A percentile compares a stretch with the other conserved stretches of the same genome.
phyloP scores from a whole-genome alignment of 169 alveolate genomes.

The Plasmodium blacklocki region DNA sequence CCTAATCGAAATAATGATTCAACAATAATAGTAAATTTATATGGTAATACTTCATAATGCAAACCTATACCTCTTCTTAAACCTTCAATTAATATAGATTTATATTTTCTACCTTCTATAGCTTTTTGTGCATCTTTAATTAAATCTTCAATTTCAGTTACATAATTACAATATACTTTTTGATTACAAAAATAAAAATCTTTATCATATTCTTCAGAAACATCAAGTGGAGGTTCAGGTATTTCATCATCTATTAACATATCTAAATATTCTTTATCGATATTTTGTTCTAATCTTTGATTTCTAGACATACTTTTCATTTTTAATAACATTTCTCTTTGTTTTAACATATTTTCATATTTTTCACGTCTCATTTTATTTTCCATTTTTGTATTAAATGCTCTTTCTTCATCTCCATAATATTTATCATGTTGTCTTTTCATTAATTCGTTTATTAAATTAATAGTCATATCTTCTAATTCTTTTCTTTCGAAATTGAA shows the following conservation, averaged over 20 bases:
- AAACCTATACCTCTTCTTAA: slow-evolving; percentile 93
- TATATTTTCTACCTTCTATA: slow-evolving; percentile 81
- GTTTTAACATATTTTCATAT: slow-evolving; percentile 85
- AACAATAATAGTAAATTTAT: slow-evolving; percentile 84
- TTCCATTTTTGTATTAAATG: slow-evolving; percentile 84
- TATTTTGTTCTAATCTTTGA: slow-evolving; percentile 90
- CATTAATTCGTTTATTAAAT: slow-evolving; percentile 82
- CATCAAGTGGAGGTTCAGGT: slow-evolving; percentile 89
- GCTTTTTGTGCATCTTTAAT: slow-evolving; percentile 82
- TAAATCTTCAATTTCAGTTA: slow-evolving; percentile 84
- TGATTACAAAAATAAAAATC: slow-evolving; percentile 89
- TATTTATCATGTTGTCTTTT: slow-evolving; percentile 90
- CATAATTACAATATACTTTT: slow-evolving; percentile 80
- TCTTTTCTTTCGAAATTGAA: slow-evolving; percentile 90
- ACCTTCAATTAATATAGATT: slow-evolving; percentile 85
- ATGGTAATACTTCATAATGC: slow-evolving; percentile 92
- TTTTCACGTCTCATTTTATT: slow-evolving; percentile 87
- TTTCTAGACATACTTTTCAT: slow-evolving; percentile 86
- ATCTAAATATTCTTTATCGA: slow-evolving; percentile 83
- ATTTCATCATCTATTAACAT: slow-evolving; percentile 83
- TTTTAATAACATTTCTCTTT: slow-evolving; percentile 86
- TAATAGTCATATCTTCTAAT: slow-evolving; percentile 85
- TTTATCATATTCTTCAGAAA: slow-evolving; percentile 91
- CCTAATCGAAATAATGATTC: slow-evolving; percentile 91
- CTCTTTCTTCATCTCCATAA: slow-evolving; percentile 89